A percentile compares a stretch with the other conserved stretches of the same genome.
Conservation (phyloP, 2,329 filamentous ascomycete genomes). For the Phaeoacremonium minimum region DNA sequence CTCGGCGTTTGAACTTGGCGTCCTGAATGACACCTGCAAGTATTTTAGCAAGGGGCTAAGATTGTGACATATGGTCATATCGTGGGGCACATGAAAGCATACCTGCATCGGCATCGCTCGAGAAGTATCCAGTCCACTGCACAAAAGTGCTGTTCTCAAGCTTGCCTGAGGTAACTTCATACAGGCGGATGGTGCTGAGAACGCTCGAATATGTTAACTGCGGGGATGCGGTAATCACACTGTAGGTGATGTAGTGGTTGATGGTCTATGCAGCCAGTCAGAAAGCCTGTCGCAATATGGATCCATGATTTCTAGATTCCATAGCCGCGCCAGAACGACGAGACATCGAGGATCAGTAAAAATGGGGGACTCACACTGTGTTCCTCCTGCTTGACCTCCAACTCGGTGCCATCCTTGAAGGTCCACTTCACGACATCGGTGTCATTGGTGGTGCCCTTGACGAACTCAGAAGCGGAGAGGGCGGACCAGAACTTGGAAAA, state of each 20-base stretch:
- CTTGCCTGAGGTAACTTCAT: conserved; percentile 62
- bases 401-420: conserved; percentile 64
- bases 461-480: conserved; percentile 56
- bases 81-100: conserved; percentile 20
- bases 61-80: too few species aligned
- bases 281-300: too few species aligned
- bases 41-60: conserved; percentile 9
- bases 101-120: conserved; percentile 67
- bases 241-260: conserved; percentile 74
- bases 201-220: conserved; percentile 63
- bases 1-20: conserved; percentile 72
- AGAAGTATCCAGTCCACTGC: conserved; percentile 67
- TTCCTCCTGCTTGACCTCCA: conserved; percentile 74
- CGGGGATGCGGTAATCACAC: conserved; percentile 62
- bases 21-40: conserved; percentile 64
- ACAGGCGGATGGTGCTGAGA: conserved; percentile 62
- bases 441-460: conserved; percentile 60
- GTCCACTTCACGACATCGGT: conserved; percentile 66
- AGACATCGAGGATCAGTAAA: too few species aligned
- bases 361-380: conserved; percentile 55
- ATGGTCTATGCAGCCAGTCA: conserved; percentile 42
- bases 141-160: conserved; percentile 62
- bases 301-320: too few species aligned
- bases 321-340: too few species aligned
- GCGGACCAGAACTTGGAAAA: conserved; percentile 65